phyloP scores from a whole-genome alignment of 2,329 filamentous ascomycete species.

The Fusarium sp. region DNA sequence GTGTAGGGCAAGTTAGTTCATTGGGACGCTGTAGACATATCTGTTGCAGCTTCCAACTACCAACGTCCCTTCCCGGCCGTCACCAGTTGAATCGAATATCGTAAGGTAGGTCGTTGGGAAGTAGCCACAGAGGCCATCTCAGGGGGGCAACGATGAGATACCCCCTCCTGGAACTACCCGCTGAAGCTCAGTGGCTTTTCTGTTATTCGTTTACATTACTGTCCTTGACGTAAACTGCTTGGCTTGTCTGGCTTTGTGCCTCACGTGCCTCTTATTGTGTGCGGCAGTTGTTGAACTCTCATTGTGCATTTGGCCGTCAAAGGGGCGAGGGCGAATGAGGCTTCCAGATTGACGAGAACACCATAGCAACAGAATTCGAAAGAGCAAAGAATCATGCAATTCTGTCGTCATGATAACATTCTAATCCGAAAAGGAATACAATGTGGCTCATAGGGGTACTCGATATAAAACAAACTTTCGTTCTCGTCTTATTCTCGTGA shows the following conservation, averaged over 20 bases:
- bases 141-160: too few species aligned
- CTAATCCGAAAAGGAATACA: background rate
- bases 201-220: background rate
- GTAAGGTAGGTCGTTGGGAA: conserved; percentile 25
- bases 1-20: background rate
- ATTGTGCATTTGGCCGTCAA: conserved; percentile 32
- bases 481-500: conserved; percentile 28
- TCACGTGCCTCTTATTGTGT: background rate
- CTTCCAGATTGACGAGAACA: conserved; percentile 1
- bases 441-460: background rate
- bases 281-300: conserved; percentile 24
- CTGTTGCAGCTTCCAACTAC: conserved; percentile 11
- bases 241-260: background rate
- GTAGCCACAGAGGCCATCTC: conserved; percentile 16
- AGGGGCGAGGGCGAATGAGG: conserved; percentile 37
- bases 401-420: conserved; percentile 3
- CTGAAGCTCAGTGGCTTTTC: too few species aligned
- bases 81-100: conserved; percentile 21
- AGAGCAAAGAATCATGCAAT: conserved; percentile 3
- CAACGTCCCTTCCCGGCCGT: conserved; percentile 25
- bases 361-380: background rate
- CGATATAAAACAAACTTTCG: conserved; percentile 25
- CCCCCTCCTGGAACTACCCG: too few species aligned
- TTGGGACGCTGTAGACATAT: background rate
- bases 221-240: conserved; percentile 3